Conservation (phyloP, 257 asterid genomes). For the Coffea eugenioides region DNA sequence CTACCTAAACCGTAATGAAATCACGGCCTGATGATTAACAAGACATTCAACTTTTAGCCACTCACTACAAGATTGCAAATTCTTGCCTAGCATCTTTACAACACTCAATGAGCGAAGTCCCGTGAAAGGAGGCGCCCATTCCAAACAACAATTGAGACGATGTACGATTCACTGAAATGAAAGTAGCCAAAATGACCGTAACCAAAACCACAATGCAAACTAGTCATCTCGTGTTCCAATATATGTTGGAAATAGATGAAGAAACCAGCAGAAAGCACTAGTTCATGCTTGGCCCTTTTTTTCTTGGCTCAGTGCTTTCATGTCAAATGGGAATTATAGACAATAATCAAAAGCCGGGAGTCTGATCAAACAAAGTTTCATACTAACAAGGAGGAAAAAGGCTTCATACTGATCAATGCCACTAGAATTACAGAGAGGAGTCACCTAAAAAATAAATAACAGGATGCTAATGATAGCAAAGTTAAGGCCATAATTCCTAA, state of each 20-base stretch:
- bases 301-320: neutral
- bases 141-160: neutral
- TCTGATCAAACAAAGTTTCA: neutral
- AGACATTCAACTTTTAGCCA: neutral
- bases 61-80: neutral
- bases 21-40: neutral
- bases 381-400: no score
- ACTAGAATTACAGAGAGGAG: neutral
- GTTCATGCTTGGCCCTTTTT: neutral
- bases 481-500: neutral
- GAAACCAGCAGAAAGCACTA: neutral
- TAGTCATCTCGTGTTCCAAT: neutral
- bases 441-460: neutral
- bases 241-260: neutral
- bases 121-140: neutral
- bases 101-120: neutral
- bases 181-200: neutral
- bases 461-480: neutral
- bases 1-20: neutral
- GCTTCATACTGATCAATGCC: neutral
- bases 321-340: neutral
- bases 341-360: neutral
- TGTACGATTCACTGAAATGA: neutral
- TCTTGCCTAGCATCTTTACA: neutral
- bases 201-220: neutral